These are phyloP conservation scores for Fusarium dlaminii DNA, from an alignment of 2,329 filamentous ascomycete genomes.

Conservation along the genomic window DNA sequence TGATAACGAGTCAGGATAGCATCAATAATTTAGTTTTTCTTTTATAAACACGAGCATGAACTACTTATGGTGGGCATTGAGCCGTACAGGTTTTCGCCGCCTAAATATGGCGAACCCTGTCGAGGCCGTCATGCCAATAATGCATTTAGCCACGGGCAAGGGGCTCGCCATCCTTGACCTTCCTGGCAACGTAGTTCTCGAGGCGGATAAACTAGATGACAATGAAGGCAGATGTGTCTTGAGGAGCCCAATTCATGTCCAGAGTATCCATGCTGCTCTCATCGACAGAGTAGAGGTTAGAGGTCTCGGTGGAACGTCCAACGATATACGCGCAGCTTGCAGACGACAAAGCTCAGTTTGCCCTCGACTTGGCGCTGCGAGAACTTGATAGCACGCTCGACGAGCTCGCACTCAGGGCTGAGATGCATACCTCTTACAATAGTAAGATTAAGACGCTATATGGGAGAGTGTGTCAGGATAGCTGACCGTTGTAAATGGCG, in stretches of 20 bases:
- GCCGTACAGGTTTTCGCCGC: neutral
- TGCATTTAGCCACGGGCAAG: slow-evolving; percentile 39
- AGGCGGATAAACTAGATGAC: slow-evolving; percentile 49
- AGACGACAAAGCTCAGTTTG: slow-evolving; percentile 42
- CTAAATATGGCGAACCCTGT: no score
- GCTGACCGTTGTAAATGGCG: slow-evolving; percentile 15
- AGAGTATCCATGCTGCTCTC: slow-evolving; percentile 62
- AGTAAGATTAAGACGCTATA: neutral
- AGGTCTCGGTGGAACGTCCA: slow-evolving; percentile 55
- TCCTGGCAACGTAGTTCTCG: slow-evolving; percentile 55
- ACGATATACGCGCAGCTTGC: slow-evolving; percentile 59
- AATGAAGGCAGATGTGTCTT: slow-evolving; percentile 75
- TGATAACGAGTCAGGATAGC: neutral
- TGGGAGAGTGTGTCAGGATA: neutral
- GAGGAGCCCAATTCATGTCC: slow-evolving; percentile 69
- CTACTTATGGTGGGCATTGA: neutral
- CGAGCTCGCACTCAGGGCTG: slow-evolving; percentile 61
- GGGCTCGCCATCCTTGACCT: slow-evolving; percentile 50
- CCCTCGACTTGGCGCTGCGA: slow-evolving; percentile 62
- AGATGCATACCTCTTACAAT: slow-evolving; percentile 54
- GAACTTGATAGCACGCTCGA: slow-evolving; percentile 69
- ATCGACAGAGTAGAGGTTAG: slow-evolving; percentile 62
- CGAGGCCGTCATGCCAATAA: neutral
- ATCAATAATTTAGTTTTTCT: neutral
- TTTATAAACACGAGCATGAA: neutral